phyloP scores from a whole-genome alignment of 2,329 filamentous ascomycete genomes.

The Raffaelea ambrosiae region DNA sequence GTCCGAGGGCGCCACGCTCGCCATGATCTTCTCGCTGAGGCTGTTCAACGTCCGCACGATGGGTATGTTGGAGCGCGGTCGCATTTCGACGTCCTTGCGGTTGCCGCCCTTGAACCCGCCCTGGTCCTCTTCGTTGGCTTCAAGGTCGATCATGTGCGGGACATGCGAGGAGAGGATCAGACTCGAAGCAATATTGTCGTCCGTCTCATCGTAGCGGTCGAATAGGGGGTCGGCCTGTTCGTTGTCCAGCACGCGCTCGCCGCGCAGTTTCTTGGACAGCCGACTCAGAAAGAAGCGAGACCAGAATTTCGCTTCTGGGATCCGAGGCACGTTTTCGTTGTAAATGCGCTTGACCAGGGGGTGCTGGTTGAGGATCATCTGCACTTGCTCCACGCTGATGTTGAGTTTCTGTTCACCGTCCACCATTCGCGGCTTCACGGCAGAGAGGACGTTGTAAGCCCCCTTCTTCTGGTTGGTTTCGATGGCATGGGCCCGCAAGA shows the following conservation, averaged over 20 bases:
- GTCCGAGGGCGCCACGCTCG: conserved; percentile 74
- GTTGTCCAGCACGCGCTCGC: conserved; percentile 72
- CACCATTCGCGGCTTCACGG: conserved; percentile 71
- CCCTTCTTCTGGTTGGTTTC: conserved; percentile 80
- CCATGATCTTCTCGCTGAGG: conserved; percentile 88
- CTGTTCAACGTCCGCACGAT: conserved; percentile 86
- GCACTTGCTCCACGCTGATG: conserved; percentile 84
- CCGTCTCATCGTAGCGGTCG: conserved; percentile 71
- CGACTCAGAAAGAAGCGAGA: conserved; percentile 87
- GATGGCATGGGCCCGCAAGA: conserved; percentile 84
- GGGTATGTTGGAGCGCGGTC: conserved; percentile 70
- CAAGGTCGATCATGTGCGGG: conserved; percentile 83
- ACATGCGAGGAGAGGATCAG: conserved; percentile 57
- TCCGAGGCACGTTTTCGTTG: conserved; percentile 81
- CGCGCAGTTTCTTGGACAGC: conserved; percentile 82
- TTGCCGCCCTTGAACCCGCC: conserved; percentile 77
- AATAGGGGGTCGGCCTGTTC: conserved; percentile 73
- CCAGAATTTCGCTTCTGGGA: conserved; percentile 81
- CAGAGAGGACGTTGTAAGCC: conserved; percentile 87
- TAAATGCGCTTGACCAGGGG: conserved; percentile 84
- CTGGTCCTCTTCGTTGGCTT: conserved; percentile 91
- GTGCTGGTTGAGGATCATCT: conserved; percentile 88
- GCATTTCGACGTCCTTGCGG: conserved; percentile 82
- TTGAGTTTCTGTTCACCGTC: conserved; percentile 66
- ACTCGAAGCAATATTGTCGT: conserved; percentile 49